phyloP scores from a whole-genome alignment of 495 filamentous ascomycete species.

The Penicillium parvum region DNA sequence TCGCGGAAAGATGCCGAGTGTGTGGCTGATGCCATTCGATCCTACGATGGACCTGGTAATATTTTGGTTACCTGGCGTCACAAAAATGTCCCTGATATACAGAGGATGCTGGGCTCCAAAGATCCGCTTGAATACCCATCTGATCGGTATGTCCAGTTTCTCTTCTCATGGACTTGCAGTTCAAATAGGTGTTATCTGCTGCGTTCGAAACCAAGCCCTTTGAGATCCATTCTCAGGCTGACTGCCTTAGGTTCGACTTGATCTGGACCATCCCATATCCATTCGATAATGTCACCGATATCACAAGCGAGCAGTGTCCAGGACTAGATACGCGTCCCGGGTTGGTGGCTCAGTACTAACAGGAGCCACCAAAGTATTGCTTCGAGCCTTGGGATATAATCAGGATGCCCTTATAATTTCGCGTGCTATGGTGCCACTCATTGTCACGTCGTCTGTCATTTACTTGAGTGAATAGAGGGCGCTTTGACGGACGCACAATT shows the following conservation, averaged over 20 bases:
- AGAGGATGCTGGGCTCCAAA: slow-evolving; percentile 13
- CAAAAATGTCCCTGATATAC: slow-evolving; percentile 18
- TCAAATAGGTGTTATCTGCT: neutral
- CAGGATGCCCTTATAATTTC: too few relatives aligned
- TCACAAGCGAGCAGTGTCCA: slow-evolving; percentile 39
- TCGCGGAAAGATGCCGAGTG: slow-evolving; percentile 23
- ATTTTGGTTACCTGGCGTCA: slow-evolving; percentile 35
- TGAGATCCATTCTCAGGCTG: neutral
- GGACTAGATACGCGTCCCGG: slow-evolving; percentile 29
- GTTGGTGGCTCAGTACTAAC: slow-evolving; percentile 19
- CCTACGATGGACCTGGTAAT: slow-evolving; percentile 24
- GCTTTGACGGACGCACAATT: too few relatives aligned
- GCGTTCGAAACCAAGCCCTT: neutral
- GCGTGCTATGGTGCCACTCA: too few relatives aligned
- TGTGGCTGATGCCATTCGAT: slow-evolving; percentile 16
- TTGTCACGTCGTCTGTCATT: too few relatives aligned
- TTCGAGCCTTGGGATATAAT: too few relatives aligned
- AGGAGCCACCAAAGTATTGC: too few relatives aligned
- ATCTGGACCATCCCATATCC: slow-evolving; percentile 47
- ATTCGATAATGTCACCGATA: slow-evolving; percentile 34
- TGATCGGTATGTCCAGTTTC: slow-evolving; percentile 23
- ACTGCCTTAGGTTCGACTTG: slow-evolving; percentile 35
- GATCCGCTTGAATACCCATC: slow-evolving; percentile 23
- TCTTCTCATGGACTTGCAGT: neutral
- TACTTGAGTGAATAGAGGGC: too few relatives aligned